phyloP scores from a whole-genome alignment of 129 eudicot genomes.

The Deinandra increscens region DNA sequence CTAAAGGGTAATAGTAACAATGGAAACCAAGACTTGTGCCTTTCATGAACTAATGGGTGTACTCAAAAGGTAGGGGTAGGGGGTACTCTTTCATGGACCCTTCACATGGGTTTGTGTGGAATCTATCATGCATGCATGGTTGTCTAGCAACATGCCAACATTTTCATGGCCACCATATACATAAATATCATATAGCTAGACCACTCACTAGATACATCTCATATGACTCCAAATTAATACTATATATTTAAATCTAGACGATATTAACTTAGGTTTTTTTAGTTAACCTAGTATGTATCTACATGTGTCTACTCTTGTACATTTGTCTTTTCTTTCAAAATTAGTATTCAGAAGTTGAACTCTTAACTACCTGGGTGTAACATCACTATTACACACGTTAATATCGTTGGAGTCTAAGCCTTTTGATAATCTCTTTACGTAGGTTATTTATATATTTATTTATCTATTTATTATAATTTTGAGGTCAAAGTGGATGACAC shows the following conservation, averaged over 20 bases:
- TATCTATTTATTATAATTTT: too few species aligned
- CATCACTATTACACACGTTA: too few species aligned
- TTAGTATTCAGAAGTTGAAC: too few species aligned
- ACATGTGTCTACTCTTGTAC: neutral
- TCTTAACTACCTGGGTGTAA: too few species aligned
- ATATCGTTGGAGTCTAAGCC: too few species aligned
- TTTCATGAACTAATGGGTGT: conserved; percentile 40
- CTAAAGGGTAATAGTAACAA: conserved; percentile 25
- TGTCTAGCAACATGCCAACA: conserved; percentile 65
- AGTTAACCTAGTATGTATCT: neutral
- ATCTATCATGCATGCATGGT: conserved; percentile 39
- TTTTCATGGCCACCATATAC: conserved; percentile 40
- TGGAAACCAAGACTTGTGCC: conserved; percentile 36
- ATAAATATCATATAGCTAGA: neutral
- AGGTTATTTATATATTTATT: too few species aligned
- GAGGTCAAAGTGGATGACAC: too few species aligned
- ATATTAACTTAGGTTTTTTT: neutral
- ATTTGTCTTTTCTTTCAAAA: neutral
- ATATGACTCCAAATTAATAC: neutral
- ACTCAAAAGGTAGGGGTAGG: conserved; percentile 27
- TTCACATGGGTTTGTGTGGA: conserved; percentile 46
- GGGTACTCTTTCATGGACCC: conserved; percentile 41
- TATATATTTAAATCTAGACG: neutral
- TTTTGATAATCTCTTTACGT: too few species aligned
- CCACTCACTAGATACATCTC: neutral